Conservation (phyloP, 805 yeast species). For the Saccharomycodes ludwigii region DNA sequence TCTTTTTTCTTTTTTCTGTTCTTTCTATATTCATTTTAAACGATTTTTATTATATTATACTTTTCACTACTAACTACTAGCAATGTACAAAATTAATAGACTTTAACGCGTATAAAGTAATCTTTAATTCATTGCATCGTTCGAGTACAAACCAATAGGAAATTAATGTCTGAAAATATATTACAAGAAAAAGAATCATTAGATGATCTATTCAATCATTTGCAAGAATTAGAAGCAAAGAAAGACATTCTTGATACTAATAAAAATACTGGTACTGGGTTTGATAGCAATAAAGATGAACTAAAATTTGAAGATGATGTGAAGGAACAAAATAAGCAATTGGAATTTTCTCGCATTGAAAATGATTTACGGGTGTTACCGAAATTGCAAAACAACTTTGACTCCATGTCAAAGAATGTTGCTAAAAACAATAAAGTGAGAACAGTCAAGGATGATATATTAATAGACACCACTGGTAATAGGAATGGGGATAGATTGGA, state of each 20-base stretch:
- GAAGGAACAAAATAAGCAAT: constrained; percentile 5
- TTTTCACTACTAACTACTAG: no score
- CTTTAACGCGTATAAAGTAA: no score
- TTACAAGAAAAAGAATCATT: background rate
- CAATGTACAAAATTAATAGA: no score
- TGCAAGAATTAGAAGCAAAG: constrained; percentile 1
- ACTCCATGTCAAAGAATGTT: constrained; percentile 8
- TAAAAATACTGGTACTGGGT: constrained; percentile 7
- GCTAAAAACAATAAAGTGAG: constrained; percentile 6
- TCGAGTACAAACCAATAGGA: no score
- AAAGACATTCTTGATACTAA: background rate
- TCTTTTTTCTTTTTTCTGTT: background rate
- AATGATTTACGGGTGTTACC: constrained; percentile 18
- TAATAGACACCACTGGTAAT: constrained; percentile 3
- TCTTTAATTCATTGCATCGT: no score
- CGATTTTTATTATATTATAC: no score
- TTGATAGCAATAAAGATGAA: constrained; percentile 10
- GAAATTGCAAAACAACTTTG: constrained; percentile 19
- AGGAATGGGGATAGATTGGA: constrained; percentile 10
- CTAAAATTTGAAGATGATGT: constrained; percentile 8
- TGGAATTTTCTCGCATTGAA: constrained; percentile 19
- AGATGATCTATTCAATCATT: no score
- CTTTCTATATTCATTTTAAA: background rate
- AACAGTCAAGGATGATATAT: constrained; percentile 5
- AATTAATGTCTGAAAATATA: no score